Percentiles rank a stretch among this genome's conserved stretches.
phyloP scores from a whole-genome alignment of 2,329 filamentous ascomycete genomes.

The Trichoderma koningiopsis region DNA sequence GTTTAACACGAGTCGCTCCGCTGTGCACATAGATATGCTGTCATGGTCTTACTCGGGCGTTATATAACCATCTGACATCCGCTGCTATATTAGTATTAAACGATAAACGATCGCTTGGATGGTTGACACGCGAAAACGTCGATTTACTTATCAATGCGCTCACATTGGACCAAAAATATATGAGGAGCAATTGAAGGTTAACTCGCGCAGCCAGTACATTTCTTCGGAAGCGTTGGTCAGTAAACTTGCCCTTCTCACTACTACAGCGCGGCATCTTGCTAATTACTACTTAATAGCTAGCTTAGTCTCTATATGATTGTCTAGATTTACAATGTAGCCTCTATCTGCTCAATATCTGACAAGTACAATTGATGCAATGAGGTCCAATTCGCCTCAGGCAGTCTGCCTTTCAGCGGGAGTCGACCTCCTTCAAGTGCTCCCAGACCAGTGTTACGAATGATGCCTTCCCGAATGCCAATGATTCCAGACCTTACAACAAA shows the following conservation, averaged over 20 bases:
- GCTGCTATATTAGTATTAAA: background rate
- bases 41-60: too few species aligned
- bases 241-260: background rate
- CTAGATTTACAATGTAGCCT: slow-evolving; percentile 1
- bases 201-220: background rate
- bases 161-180: background rate
- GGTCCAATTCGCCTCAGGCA: slow-evolving; percentile 53
- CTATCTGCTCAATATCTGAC: slow-evolving; percentile 22
- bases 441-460: slow-evolving; percentile 59
- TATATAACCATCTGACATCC: background rate
- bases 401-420: slow-evolving; percentile 59
- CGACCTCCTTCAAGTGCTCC: slow-evolving; percentile 62
- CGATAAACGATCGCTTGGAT: background rate
- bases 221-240: background rate
- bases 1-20: too few species aligned
- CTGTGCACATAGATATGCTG: too few species aligned
- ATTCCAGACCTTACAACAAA: slow-evolving; percentile 61
- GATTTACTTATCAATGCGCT: background rate
- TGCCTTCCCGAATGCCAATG: slow-evolving; percentile 66
- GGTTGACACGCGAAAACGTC: background rate
- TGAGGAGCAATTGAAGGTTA: background rate
- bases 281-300: background rate
- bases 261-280: background rate
- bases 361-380: slow-evolving; percentile 11
- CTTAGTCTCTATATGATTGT: background rate